phyloP scores from a whole-genome alignment of 345 rosid genomes.

The Noccaea caerulescens region DNA sequence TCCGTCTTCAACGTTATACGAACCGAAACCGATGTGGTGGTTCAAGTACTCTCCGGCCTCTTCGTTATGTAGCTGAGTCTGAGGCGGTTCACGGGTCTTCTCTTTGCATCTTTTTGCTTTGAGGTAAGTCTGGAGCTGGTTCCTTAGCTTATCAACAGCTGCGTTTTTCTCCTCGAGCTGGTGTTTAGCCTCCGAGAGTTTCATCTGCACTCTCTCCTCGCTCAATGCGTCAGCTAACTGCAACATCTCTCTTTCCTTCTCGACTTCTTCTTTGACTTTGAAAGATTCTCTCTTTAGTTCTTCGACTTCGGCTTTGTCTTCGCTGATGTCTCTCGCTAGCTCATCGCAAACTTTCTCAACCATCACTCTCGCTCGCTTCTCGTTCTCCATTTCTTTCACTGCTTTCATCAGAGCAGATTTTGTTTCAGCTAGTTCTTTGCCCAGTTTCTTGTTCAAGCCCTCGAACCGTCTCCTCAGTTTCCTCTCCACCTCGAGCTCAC shows the following conservation, averaged over 20 bases:
- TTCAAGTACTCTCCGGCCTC: conserved; percentile 60
- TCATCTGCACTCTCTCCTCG: conserved; percentile 77
- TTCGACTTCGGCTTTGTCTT: conserved; percentile 68
- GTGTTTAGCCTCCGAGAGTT: conserved; percentile 79
- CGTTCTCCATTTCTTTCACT: conserved; percentile 80
- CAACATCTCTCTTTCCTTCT: conserved; percentile 84
- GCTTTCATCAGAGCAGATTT: conserved; percentile 68
- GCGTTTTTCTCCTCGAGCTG: conserved; percentile 80
- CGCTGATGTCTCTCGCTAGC: conserved; percentile 65
- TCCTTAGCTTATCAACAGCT: conserved; percentile 79
- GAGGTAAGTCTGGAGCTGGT: conserved; percentile 79
- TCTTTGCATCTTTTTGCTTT: conserved; percentile 69
- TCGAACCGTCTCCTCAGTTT: conserved; percentile 82
- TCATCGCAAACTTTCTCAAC: conserved; percentile 89
- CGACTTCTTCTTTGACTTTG: conserved; percentile 68
- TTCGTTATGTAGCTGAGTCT: conserved; percentile 50
- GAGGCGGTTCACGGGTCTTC: conserved; percentile 52
- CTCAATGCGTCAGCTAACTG: conserved; percentile 70
- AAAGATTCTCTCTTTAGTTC: conserved; percentile 68
- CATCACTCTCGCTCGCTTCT: conserved; percentile 78
- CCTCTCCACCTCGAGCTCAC: conserved; percentile 88
- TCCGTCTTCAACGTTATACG: conserved; percentile 57
- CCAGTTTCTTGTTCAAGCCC: conserved; percentile 93
- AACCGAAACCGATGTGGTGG: conserved; percentile 43
- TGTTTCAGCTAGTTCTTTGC: conserved; percentile 79